Conservation (phyloP, 148 eudicot genomes). For the Nepenthes mirabilis region DNA sequence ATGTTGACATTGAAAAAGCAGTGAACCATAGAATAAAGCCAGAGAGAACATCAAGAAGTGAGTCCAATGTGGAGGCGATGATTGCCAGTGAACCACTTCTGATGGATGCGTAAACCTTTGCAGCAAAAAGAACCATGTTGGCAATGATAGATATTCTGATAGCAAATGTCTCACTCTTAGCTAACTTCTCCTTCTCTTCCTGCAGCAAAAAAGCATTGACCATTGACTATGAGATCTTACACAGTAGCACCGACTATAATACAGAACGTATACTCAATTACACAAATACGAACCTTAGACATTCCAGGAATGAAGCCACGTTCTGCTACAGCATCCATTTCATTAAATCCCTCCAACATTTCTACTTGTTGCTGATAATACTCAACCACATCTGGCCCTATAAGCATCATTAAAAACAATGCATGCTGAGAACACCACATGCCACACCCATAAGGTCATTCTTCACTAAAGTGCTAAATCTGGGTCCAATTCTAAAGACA, state of each 20-base stretch:
- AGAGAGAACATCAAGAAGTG: slow-evolving; percentile 73
- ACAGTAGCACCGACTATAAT: background rate
- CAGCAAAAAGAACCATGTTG: slow-evolving; percentile 67
- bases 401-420: background rate
- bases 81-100: slow-evolving; percentile 77
- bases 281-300: slow-evolving; percentile 34
- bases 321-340: slow-evolving; percentile 79
- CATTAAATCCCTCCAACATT: slow-evolving; percentile 70
- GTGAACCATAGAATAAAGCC: slow-evolving; percentile 89
- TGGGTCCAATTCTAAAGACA: too few species aligned
- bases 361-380: slow-evolving; percentile 83
- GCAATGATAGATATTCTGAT: slow-evolving; percentile 70
- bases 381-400: slow-evolving; percentile 64
- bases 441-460: background rate
- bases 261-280: background rate
- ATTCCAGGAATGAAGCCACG: slow-evolving; percentile 77
- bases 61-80: slow-evolving; percentile 79
- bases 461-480: background rate
- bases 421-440: background rate
- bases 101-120: slow-evolving; percentile 71
- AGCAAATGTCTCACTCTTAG: slow-evolving; percentile 68
- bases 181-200: slow-evolving; percentile 67
- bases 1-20: slow-evolving; percentile 76
- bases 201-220: slow-evolving; percentile 15
- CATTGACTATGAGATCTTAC: background rate